These are phyloP conservation scores for Didymella keratinophila DNA, from an alignment of 2,329 filamentous ascomycete species.

Conservation along the genomic window DNA sequence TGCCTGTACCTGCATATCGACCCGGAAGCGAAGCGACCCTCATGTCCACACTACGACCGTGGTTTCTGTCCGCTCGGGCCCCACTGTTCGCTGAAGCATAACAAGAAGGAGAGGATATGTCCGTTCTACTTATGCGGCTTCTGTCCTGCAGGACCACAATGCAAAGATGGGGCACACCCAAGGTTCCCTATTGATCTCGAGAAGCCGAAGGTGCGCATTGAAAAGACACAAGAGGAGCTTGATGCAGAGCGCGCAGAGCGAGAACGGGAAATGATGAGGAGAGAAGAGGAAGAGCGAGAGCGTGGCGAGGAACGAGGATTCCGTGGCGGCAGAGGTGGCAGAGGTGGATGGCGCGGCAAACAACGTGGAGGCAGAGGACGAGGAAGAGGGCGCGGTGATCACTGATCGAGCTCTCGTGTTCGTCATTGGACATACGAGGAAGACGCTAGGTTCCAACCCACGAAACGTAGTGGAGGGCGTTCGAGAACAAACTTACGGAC, in stretches of 20 bases:
- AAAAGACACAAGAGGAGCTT: conserved; percentile 76
- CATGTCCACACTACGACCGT: conserved; percentile 83
- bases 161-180: conserved; percentile 82
- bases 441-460: too few species aligned
- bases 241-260: conserved; percentile 63
- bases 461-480: background rate
- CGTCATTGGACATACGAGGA: background rate
- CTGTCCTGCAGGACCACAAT: conserved; percentile 82
- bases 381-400: conserved; percentile 35
- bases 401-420: conserved; percentile 19
- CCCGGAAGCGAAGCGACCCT: conserved; percentile 70
- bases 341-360: conserved; percentile 48
- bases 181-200: conserved; percentile 76
- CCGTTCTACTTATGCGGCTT: conserved; percentile 91
- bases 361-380: conserved; percentile 41
- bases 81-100: conserved; percentile 85
- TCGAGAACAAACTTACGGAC: too few species aligned
- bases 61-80: conserved; percentile 95
- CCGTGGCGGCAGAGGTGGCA: conserved; percentile 40
- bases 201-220: conserved; percentile 66
- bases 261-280: conserved; percentile 56
- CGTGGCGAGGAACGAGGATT: conserved; percentile 47
- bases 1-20: conserved; percentile 93
- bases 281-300: conserved; percentile 52
- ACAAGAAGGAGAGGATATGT: conserved; percentile 77